Evolutionary conservation across 2,329 filamentous ascomycete genomes (phyloP).

Genomic region (Drechslera avenae): DNA sequence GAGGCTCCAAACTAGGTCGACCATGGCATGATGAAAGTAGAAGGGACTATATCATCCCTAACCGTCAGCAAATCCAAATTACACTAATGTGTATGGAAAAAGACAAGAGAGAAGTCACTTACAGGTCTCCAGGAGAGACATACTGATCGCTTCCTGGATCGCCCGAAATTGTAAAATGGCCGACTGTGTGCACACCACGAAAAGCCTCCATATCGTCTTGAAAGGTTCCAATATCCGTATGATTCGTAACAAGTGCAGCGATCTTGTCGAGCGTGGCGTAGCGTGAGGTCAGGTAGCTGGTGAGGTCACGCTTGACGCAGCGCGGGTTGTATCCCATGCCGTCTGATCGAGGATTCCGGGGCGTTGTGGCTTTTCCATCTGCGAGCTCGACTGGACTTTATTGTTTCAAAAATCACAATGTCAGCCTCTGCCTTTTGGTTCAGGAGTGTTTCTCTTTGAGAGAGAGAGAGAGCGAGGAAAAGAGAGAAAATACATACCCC

Average conservation of each 20-base stretch:
- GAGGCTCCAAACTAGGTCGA: constrained; percentile 57
- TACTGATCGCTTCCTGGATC: constrained; percentile 53
- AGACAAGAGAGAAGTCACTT: background rate
- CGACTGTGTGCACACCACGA: constrained; percentile 51
- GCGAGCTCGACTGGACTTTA: too few species aligned
- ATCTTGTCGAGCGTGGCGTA: constrained; percentile 39
- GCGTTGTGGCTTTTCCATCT: background rate
- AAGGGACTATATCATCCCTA: constrained; percentile 36
- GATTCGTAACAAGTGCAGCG: constrained; percentile 31
- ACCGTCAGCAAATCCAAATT: constrained; percentile 41
- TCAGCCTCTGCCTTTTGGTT: too few species aligned
- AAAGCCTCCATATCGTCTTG: constrained; percentile 48
- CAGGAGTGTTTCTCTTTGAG: constrained; percentile 1
- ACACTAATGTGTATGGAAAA: background rate
- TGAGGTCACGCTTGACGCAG: constrained; percentile 50
- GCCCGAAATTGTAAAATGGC: constrained; percentile 54
- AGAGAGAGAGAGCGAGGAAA: background rate
- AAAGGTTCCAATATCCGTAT: constrained; percentile 44
- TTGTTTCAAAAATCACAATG: too few species aligned
- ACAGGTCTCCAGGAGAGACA: constrained; percentile 46
- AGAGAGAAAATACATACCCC: constrained; percentile 25
- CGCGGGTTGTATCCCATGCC: constrained; percentile 47
- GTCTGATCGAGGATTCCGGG: constrained; percentile 43
- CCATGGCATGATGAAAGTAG: constrained; percentile 56
- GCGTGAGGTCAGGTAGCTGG: constrained; percentile 31